Base-by-base conservation (phyloP, 306 rosid species). In the Ziziphus jujuba region DNA sequence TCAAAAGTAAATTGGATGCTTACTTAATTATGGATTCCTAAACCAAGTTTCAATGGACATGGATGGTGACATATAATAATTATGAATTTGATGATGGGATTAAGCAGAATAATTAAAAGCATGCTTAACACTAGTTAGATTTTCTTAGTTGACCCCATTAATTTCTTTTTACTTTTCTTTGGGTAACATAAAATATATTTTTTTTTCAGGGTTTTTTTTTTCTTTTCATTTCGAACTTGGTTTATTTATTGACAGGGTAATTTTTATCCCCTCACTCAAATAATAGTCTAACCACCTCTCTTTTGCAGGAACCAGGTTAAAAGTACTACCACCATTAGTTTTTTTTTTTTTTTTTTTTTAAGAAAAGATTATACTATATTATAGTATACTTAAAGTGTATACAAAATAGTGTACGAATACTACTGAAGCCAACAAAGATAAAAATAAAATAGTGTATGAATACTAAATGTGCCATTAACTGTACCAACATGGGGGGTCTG, bases 391-490 rank as follows among this genome's bases (percentile, higher is more conserved):
- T 16, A 38, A 20, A 10, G 17, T 28, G 31, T 38, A 38, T 48
- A 25, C 33, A 22, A 22, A 60, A 38, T 11, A 38, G 10, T 38
- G 44, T 4, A 6, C 7, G 44, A 38, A 38, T 38, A 40, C 45
- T 40, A 12, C n/a, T n/a, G n/a, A n/a, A n/a, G n/a, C n/a, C n/a
- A n/a, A n/a, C n/a, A n/a, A n/a, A n/a, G n/a, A n/a, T n/a, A n/a
- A n/a, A n/a, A n/a, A n/a, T n/a, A 22, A 22, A 60, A 38, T 11
- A 38, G 10, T 38, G 44, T 4, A 6, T 38, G 44, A 38, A 38
- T 38, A 40, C 45, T 40, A 12, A 40, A 2, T 28, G 9, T 43
- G 64, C 25, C 14, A 21, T 80, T 80, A 80, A 80, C 57, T 1
- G 73, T 36, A 36, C 43, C 43, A 36, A 11, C 43, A 2, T 36